Conservation (phyloP, 1,284 basidiomycete species). For the Pyrrhoderma lamaoense region DNA sequence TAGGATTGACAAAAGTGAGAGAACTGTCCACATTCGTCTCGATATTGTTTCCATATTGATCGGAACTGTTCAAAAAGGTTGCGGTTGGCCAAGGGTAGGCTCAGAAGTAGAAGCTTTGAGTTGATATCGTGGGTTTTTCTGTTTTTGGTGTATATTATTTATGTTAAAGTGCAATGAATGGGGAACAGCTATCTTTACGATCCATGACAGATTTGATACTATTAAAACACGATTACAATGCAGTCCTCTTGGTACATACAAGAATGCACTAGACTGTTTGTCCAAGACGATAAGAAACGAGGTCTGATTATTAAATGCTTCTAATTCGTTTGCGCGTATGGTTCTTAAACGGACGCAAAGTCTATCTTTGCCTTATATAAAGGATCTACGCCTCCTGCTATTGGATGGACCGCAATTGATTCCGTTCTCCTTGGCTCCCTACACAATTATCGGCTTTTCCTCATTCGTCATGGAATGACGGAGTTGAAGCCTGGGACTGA, state of each 20-base stretch:
- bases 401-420: constrained; percentile 75
- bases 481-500: constrained; percentile 41
- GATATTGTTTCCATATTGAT: neutral
- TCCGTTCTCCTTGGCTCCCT: constrained; percentile 69
- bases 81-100: constrained; percentile 61
- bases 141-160: neutral
- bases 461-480: constrained; percentile 47
- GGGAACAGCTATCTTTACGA: neutral
- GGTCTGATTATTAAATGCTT: constrained; percentile 29
- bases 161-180: neutral
- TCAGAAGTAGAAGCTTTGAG: neutral
- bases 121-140: neutral
- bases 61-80: constrained; percentile 35
- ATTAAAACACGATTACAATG: constrained; percentile 74
- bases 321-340: neutral
- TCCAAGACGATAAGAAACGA: constrained; percentile 57
- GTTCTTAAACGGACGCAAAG: constrained; percentile 27
- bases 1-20: constrained; percentile 58
- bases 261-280: constrained; percentile 61
- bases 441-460: constrained; percentile 64
- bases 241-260: constrained; percentile 61
- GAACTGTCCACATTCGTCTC: constrained; percentile 18
- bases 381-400: constrained; percentile 65
- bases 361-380: constrained; percentile 56
- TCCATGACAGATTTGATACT: constrained; percentile 53